Conservation (phyloP, 2,329 filamentous ascomycete species). For the Cladosporium sp. region DNA sequence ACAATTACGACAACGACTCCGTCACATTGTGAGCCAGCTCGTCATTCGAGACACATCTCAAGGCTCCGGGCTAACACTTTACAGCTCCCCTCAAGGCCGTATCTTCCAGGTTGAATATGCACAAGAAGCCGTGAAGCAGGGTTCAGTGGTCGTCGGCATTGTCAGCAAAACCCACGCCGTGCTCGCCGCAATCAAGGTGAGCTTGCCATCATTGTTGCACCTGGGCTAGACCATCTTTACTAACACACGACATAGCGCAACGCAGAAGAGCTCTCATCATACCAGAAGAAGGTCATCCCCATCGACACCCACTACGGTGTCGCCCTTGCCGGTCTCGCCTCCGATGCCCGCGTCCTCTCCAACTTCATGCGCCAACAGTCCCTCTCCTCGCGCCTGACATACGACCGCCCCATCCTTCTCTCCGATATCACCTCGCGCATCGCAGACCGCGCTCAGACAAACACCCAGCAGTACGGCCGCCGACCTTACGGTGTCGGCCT, state of each 20-base stretch:
- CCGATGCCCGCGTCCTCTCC: constrained; percentile 96
- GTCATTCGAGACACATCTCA: background rate
- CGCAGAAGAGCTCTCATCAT: constrained; percentile 97
- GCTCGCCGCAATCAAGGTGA: constrained; percentile 92
- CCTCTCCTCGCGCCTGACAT: constrained; percentile 90
- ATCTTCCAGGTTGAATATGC: constrained; percentile 99
- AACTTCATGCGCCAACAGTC: constrained; percentile 99
- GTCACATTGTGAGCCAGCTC: constrained; percentile 82
- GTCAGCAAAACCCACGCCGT: constrained; percentile 98
- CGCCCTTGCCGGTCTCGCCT: constrained; percentile 93
- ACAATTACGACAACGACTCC: constrained; percentile 99
- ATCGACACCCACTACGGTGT: constrained; percentile 95
- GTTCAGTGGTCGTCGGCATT: constrained; percentile 94
- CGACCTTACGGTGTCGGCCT: constrained; percentile 94
- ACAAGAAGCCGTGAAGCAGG: constrained; percentile 97
- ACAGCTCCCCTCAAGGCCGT: constrained; percentile 95
- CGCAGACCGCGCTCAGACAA: constrained; percentile 92
- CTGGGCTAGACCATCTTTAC: background rate
- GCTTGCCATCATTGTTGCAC: constrained; percentile 17
- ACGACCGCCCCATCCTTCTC: constrained; percentile 89
- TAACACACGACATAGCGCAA: constrained; percentile 66
- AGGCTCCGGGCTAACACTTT: background rate
- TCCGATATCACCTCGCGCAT: constrained; percentile 88
- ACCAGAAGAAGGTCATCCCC: constrained; percentile 98
- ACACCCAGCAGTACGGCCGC: constrained; percentile 97